Conservation (phyloP, 1,284 basidiomycete genomes). For the Macrocystidia cucumis region DNA sequence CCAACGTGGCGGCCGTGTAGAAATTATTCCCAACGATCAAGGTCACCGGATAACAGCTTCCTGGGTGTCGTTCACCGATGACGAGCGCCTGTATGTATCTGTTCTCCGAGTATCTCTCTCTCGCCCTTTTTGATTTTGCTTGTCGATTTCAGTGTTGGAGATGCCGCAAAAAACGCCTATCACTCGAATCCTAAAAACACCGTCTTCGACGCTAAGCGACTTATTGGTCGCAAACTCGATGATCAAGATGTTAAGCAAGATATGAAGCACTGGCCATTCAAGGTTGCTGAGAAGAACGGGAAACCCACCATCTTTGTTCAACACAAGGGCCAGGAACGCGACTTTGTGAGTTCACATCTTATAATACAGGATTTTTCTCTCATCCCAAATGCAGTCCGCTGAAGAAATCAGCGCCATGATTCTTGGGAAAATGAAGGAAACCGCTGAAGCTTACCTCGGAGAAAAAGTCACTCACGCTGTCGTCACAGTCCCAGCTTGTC, state of each 20-base stretch:
- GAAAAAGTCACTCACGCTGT: slow-evolving; percentile 97
- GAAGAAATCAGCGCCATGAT: slow-evolving; percentile 96
- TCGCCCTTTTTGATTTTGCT: neutral
- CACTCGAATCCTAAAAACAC: slow-evolving; percentile 90
- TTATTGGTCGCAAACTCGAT: slow-evolving; percentile 85
- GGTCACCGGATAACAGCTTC: slow-evolving; percentile 97
- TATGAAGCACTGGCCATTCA: slow-evolving; percentile 88
- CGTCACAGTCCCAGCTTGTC: slow-evolving; percentile 94
- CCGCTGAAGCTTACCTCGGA: slow-evolving; percentile 96
- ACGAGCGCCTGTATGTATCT: slow-evolving; percentile 83
- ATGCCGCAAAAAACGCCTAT: slow-evolving; percentile 75
- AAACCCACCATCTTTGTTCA: slow-evolving; percentile 86
- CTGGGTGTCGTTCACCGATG: slow-evolving; percentile 87
- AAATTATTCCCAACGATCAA: slow-evolving; percentile 97
- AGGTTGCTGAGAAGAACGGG: slow-evolving; percentile 69
- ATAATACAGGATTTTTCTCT: slow-evolving; percentile 3
- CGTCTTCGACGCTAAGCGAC: slow-evolving; percentile 95
- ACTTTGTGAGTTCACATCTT: slow-evolving; percentile 53
- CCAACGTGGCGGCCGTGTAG: slow-evolving; percentile 87
- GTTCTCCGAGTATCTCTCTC: neutral
- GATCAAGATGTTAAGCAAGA: slow-evolving; percentile 77
- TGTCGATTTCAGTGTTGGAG: slow-evolving; percentile 49
- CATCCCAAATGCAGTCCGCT: slow-evolving; percentile 45
- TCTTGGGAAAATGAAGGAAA: slow-evolving; percentile 98
- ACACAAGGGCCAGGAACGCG: slow-evolving; percentile 81